A percentile compares a stretch with the other conserved stretches of the same genome.
Evolutionary conservation across 371 early-diverging fungal species (phyloP).

Genomic region (Syncephalis plumigaleata): DNA sequence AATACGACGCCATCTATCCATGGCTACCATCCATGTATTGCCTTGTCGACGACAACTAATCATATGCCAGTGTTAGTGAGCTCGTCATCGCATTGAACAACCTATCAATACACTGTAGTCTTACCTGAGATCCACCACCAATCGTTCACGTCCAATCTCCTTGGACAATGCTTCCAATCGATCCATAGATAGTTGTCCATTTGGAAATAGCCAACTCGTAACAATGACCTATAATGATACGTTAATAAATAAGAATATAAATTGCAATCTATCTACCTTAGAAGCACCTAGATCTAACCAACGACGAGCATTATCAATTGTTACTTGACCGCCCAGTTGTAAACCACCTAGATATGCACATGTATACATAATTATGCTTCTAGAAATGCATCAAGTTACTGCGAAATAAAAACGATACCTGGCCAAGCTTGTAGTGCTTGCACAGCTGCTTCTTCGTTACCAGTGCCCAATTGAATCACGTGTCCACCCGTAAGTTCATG

Average conservation of each 20-base stretch:
- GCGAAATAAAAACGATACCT: too few relatives aligned
- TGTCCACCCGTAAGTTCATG: slow-evolving; percentile 70
- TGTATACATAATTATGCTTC: neutral
- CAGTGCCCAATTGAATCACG: slow-evolving; percentile 84
- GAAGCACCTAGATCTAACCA: slow-evolving; percentile 81
- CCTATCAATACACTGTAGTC: too few relatives aligned
- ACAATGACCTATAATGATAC: slow-evolving; percentile 48
- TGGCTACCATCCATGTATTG: slow-evolving; percentile 82
- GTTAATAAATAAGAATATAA: too few relatives aligned
- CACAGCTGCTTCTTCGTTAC: slow-evolving; percentile 72
- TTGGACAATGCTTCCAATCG: slow-evolving; percentile 42
- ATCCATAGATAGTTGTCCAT: slow-evolving; percentile 43
- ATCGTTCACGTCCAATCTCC: slow-evolving; percentile 50
- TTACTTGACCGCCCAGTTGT: slow-evolving; percentile 94
- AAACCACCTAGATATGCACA: slow-evolving; percentile 25
- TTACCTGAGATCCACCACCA: slow-evolving; percentile 83
- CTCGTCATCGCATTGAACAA: too few relatives aligned
- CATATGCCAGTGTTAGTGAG: too few relatives aligned
- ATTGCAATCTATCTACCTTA: slow-evolving; percentile 47
- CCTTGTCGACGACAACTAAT: slow-evolving; percentile 57
- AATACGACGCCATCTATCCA: slow-evolving; percentile 92
- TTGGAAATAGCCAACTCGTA: slow-evolving; percentile 83
- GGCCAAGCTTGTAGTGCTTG: slow-evolving; percentile 80
- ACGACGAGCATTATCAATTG: slow-evolving; percentile 54
- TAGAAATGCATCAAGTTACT: too few relatives aligned